A percentile compares a stretch with the other conserved stretches of the same genome.
Conservation (phyloP, 768 basidiomycete genomes). For the Mrakia blollopis region DNA sequence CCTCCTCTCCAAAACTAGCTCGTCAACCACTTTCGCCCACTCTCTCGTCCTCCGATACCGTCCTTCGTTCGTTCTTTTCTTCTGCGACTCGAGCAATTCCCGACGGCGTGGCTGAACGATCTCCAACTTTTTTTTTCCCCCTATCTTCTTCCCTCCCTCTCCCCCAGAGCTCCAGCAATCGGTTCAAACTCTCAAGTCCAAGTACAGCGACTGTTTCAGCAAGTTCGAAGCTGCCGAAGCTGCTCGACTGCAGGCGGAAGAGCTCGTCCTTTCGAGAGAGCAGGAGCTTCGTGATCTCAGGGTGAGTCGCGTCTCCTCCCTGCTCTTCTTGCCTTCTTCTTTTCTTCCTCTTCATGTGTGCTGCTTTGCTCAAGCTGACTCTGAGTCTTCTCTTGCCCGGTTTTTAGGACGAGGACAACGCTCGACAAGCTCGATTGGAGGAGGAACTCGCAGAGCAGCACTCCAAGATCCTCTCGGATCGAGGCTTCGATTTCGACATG, state of each 20-base stretch:
- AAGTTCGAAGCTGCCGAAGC: constrained; percentile 25
- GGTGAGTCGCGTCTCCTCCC: background rate
- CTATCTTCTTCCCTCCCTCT: background rate
- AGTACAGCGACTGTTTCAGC: constrained; percentile 22
- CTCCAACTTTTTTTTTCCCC: background rate
- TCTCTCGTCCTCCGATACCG: too few relatives aligned
- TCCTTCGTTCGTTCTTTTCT: background rate
- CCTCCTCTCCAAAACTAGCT: background rate
- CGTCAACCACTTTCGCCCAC: background rate
- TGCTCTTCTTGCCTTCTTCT: background rate
- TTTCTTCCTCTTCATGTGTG: too few relatives aligned
- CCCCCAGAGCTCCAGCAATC: constrained; percentile 11
- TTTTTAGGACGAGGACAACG: constrained; percentile 17
- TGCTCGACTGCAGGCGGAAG: constrained; percentile 15
- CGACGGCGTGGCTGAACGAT: background rate
- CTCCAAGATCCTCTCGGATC: constrained; percentile 21
- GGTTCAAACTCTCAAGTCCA: constrained; percentile 15
- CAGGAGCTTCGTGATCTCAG: constrained; percentile 24
- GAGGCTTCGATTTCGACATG: constrained; percentile 20
- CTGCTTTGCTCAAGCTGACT: too few relatives aligned
- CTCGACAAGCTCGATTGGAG: constrained; percentile 10
- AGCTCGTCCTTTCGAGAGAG: constrained; percentile 20
- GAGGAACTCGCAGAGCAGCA: constrained; percentile 21
- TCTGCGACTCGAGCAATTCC: background rate
- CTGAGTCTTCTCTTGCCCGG: background rate